Evolutionary conservation across 176 grass and related monocot species (phyloP).

Genomic region (Rhynchospora breviuscula): DNA sequence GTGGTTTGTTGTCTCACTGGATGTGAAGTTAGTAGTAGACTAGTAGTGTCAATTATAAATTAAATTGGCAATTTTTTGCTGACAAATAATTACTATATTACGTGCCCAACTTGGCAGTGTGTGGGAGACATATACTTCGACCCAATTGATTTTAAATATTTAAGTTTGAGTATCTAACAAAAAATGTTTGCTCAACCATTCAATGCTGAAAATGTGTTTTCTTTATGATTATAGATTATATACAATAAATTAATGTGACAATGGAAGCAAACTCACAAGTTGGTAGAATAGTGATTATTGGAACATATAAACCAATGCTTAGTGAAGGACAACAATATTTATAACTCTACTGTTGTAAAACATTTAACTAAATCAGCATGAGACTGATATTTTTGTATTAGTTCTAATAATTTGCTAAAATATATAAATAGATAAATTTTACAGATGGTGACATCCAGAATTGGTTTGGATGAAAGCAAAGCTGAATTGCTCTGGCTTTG

Average conservation of each 20-base stretch:
- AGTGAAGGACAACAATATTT: too few relatives aligned
- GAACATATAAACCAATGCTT: not conserved
- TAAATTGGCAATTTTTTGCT: not conserved
- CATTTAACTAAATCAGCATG: not conserved
- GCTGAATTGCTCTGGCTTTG: not conserved
- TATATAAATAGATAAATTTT: not conserved
- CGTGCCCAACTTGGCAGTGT: not conserved
- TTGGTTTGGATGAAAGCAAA: not conserved
- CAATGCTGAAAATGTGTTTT: not conserved
- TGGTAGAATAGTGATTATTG: not conserved
- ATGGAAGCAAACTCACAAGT: not conserved
- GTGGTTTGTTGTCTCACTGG: not conserved
- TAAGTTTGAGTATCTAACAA: not conserved
- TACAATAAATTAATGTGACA: not conserved
- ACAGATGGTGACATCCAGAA: not conserved
- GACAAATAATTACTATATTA: constrained; percentile 4
- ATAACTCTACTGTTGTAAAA: not conserved
- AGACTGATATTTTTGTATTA: not conserved
- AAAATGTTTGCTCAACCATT: not conserved
- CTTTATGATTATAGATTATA: not conserved
- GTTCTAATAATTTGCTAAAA: not conserved
- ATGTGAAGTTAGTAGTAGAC: not conserved
- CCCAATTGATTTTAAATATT: not conserved
- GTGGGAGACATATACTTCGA: not conserved
- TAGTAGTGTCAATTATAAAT: too few relatives aligned